Base-by-base conservation (phyloP, 441 rosid species). In the Gossypium davidsonii region DNA sequence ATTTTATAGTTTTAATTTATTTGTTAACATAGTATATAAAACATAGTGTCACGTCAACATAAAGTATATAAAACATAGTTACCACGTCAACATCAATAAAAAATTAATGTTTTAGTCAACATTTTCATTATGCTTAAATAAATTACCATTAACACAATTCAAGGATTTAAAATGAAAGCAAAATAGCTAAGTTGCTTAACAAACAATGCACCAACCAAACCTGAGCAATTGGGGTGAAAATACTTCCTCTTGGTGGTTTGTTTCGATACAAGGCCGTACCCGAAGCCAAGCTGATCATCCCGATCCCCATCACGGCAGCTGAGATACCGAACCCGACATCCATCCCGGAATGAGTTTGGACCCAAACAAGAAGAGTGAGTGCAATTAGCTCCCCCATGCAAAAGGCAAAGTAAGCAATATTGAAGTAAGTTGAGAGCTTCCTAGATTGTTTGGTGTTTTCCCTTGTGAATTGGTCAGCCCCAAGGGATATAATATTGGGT, bases 301-400 rank as follows among this genome's bases (percentile, higher is more conserved):
- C 93, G 6, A 78, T 67, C 1, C 86, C 90, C 93, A 89, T 89
- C 37, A 79, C 89, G n/a, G 86, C 86, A 0, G 90, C 91, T 0
- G 93, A 89, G 78, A 89, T 85, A 1, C 90, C 90, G 17, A 89
- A 89, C 2, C 93, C 93, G 1, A 85, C 73, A 67, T 86, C 89
- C 93, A 89, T 89, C 14, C 93, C 93, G 0, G 89, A 87, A 74
- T 89, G 86, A 0, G 90, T 89, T 71, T 89, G 93, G 70, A 89
- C 87, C 93, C 93, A 89, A 66, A 89, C 88, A 1, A 89, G 82
- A 49, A 85, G 77, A 0, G 93, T 89, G n/a, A 89, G 82, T 53
- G 91, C 91, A 44, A 87, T 58, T 17, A 89, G 88, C 75, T 89
- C 83, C 0, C 91, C 93, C 65, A 80, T 74, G 57, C 86, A 87